Evolutionary conservation across 208 protist genomes (phyloP).

Genomic region (Endotrypanum monterogeii): DNA sequence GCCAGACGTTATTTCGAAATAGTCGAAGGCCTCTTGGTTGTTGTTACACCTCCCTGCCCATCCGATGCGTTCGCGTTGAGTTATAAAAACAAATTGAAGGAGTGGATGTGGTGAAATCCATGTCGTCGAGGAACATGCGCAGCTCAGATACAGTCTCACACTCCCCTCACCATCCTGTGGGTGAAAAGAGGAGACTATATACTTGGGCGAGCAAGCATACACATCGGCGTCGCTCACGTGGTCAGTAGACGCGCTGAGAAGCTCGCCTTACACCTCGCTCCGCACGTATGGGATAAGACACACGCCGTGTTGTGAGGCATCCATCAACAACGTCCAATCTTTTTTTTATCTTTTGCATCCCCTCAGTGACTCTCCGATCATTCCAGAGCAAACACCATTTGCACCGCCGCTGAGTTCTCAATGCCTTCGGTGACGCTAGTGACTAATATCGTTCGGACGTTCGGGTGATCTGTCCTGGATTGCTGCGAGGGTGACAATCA

Average conservation of each 20-base stretch:
- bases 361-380: conserved; percentile 25
- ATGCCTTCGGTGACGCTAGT: conserved; percentile 44
- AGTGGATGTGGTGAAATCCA: neutral
- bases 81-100: neutral
- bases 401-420: conserved; percentile 13
- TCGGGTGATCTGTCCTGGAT: conserved; percentile 71
- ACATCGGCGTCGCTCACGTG: conserved; percentile 39
- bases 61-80: neutral
- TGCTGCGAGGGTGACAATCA: conserved; percentile 34
- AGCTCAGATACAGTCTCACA: conserved; percentile 38
- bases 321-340: conserved; percentile 70
- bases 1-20: too few relatives aligned
- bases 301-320: conserved; percentile 42
- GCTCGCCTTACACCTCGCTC: conserved; percentile 36
- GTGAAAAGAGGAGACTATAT: conserved; percentile 76
- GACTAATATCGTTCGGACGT: conserved; percentile 65
- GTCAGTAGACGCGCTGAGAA: conserved; percentile 35
- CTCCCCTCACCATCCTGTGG: conserved; percentile 48
- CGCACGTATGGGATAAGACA: conserved; percentile 73
- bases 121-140: neutral
- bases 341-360: conserved; percentile 46
- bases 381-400: conserved; percentile 24
- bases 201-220: conserved; percentile 75
- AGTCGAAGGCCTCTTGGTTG: neutral
- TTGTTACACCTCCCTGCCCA: too few relatives aligned